Conservation (phyloP, 2,329 filamentous ascomycete genomes). For the Botryotinia globosa region DNA sequence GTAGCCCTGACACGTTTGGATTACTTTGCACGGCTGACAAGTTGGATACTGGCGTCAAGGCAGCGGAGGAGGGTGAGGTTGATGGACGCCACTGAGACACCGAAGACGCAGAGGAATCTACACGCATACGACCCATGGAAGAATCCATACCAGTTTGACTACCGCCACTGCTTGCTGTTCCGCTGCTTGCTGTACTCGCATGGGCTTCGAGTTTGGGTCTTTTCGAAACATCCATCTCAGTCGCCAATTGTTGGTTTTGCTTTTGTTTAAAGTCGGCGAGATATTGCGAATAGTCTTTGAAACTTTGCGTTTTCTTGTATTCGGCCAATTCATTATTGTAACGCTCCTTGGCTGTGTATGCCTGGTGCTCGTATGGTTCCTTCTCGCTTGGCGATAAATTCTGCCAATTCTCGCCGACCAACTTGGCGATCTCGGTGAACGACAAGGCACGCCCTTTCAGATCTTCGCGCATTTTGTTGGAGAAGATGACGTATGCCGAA, state of each 20-base stretch:
- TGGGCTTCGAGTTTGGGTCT: slow-evolving; percentile 37
- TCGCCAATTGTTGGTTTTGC: slow-evolving; percentile 54
- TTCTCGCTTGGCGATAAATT: slow-evolving; percentile 63
- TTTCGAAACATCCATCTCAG: slow-evolving; percentile 34
- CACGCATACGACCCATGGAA: slow-evolving; percentile 23
- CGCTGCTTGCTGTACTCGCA: slow-evolving; percentile 31
- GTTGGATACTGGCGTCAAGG: slow-evolving; percentile 13
- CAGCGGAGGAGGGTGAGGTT: slow-evolving; percentile 10
- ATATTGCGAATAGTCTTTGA: slow-evolving; percentile 67
- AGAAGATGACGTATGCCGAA: slow-evolving; percentile 82
- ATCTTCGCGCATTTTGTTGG: slow-evolving; percentile 77
- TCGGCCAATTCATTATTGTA: slow-evolving; percentile 70
- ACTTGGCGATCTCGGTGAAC: slow-evolving; percentile 80
- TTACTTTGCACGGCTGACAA: slow-evolving; percentile 23
- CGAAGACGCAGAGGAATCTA: slow-evolving; percentile 29
- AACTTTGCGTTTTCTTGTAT: slow-evolving; percentile 75
- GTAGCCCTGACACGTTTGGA: slow-evolving; percentile 12
- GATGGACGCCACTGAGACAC: slow-evolving; percentile 28
- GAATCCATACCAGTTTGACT: slow-evolving; percentile 30
- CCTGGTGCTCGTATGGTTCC: slow-evolving; percentile 69
- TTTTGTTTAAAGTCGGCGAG: slow-evolving; percentile 75
- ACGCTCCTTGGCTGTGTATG: slow-evolving; percentile 70
- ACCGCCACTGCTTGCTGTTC: slow-evolving; percentile 26
- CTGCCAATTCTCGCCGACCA: slow-evolving; percentile 81
- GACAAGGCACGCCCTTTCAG: slow-evolving; percentile 72